Conservation (phyloP, 1,284 basidiomycete genomes). For the Trichosporon sp. region DNA sequence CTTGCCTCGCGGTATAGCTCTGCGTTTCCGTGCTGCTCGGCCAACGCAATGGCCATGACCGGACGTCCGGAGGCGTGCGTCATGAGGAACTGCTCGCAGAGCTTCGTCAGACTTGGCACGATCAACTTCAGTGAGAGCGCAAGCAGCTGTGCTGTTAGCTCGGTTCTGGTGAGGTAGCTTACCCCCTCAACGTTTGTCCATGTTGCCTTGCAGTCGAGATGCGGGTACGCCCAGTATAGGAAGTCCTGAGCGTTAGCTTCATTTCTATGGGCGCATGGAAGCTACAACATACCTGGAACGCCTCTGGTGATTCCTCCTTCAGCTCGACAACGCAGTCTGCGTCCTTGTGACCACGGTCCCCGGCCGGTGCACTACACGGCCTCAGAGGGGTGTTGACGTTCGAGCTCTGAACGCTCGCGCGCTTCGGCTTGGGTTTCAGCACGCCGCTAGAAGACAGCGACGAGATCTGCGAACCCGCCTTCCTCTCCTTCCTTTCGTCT, state of each 20-base stretch:
- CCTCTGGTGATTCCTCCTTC: constrained; percentile 36
- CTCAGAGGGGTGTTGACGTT: neutral
- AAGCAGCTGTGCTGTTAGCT: constrained; percentile 25
- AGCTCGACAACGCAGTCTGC: constrained; percentile 38
- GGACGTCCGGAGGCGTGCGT: constrained; percentile 85
- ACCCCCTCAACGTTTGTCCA: constrained; percentile 85
- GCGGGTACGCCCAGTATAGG: constrained; percentile 46
- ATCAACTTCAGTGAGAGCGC: constrained; percentile 49
- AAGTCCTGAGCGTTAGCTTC: constrained; percentile 29
- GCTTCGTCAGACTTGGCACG: constrained; percentile 68
- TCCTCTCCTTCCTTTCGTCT: neutral
- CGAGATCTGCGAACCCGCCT: neutral
- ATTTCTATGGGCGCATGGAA: neutral
- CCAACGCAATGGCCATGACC: constrained; percentile 82
- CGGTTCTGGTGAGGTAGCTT: neutral
- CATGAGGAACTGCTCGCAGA: constrained; percentile 77
- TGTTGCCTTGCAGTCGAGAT: constrained; percentile 76
- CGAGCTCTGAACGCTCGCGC: neutral
- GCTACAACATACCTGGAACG: constrained; percentile 30
- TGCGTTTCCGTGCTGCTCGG: constrained; percentile 76
- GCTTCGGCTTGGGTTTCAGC: neutral
- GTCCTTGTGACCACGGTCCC: neutral
- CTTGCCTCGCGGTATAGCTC: constrained; percentile 83
- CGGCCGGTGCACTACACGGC: constrained; percentile 2
- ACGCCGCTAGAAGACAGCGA: constrained; percentile 1